Conservation (phyloP, 768 basidiomycete genomes). For the Panaeolus cyanescens region DNA sequence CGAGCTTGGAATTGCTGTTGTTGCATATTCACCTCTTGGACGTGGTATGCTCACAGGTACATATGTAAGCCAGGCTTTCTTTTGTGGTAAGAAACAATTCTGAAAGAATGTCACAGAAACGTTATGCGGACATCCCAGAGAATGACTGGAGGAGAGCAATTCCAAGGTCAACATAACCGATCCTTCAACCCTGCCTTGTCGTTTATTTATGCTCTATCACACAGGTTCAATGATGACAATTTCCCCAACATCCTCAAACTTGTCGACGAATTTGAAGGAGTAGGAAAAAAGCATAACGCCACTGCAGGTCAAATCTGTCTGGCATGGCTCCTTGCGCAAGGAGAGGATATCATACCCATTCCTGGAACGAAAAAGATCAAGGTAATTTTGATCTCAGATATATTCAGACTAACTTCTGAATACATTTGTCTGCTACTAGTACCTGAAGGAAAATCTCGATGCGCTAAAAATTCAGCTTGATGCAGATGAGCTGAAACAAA, state of each 20-base stretch:
- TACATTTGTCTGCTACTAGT: constrained; percentile 19
- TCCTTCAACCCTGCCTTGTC: neutral
- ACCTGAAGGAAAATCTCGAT: constrained; percentile 46
- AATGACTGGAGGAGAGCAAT: constrained; percentile 40
- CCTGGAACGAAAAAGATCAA: constrained; percentile 41
- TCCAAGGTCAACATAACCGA: constrained; percentile 26
- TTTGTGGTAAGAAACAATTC: neutral
- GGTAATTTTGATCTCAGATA: constrained; percentile 4
- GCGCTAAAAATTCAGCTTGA: constrained; percentile 35
- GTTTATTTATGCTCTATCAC: neutral
- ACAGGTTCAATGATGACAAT: constrained; percentile 38
- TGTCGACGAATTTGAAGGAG: constrained; percentile 34
- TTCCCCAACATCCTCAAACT: constrained; percentile 45
- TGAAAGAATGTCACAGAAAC: constrained; percentile 25
- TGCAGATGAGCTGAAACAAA: constrained; percentile 35
- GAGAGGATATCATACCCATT: constrained; percentile 45
- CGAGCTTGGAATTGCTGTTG: constrained; percentile 49
- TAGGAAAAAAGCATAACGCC: constrained; percentile 37
- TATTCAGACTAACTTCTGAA: neutral
- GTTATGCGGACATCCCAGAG: constrained; percentile 37
- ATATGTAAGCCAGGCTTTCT: constrained; percentile 14
- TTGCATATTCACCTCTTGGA: constrained; percentile 56
- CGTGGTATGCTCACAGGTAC: constrained; percentile 49
- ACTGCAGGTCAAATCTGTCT: constrained; percentile 47
- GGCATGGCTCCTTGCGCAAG: constrained; percentile 49